Evolutionary conservation across 805 yeast genomes (phyloP).

Genomic region (Kodamaea kakaduensis): DNA sequence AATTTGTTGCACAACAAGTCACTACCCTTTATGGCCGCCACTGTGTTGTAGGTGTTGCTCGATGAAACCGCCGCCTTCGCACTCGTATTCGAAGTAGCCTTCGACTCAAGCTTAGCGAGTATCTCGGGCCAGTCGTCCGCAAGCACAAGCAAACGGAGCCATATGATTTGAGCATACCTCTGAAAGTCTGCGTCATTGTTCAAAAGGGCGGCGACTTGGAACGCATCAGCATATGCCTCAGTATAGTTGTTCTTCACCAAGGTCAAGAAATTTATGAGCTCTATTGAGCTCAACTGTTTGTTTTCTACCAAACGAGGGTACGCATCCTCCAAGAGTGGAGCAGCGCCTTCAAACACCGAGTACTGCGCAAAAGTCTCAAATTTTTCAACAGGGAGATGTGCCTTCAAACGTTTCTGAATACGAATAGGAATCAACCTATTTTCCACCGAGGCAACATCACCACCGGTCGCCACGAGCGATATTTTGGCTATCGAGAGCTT

Average conservation of each 20-base stretch:
- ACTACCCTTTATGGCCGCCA: slow-evolving; percentile 14
- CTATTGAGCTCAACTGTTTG: slow-evolving; percentile 38
- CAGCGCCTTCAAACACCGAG: slow-evolving; percentile 15
- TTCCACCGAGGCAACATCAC: slow-evolving; percentile 40
- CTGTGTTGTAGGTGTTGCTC: slow-evolving; percentile 45
- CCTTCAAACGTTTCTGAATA: slow-evolving; percentile 41
- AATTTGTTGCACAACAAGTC: background rate
- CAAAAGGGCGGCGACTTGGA: slow-evolving; percentile 46
- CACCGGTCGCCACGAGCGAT: slow-evolving; percentile 43
- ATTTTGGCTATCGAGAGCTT: slow-evolving; percentile 72
- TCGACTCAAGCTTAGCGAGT: slow-evolving; percentile 31
- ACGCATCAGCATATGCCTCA: slow-evolving; percentile 38
- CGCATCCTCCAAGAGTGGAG: slow-evolving; percentile 17
- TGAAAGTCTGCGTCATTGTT: slow-evolving; percentile 22
- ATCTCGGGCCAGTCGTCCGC: slow-evolving; percentile 47
- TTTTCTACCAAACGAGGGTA: slow-evolving; percentile 31
- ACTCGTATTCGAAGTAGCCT: slow-evolving; percentile 34
- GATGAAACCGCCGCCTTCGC: slow-evolving; percentile 36
- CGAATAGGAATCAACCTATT: slow-evolving; percentile 45
- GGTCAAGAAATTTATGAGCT: slow-evolving; percentile 51
- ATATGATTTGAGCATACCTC: slow-evolving; percentile 31
- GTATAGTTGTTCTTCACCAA: slow-evolving; percentile 31
- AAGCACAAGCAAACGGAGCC: slow-evolving; percentile 55
- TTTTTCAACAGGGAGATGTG: slow-evolving; percentile 7
- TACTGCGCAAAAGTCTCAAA: slow-evolving; percentile 20